These are phyloP conservation scores for Solanum chacoense DNA, from an alignment of 305 asterid species.

Conservation along the genomic window DNA sequence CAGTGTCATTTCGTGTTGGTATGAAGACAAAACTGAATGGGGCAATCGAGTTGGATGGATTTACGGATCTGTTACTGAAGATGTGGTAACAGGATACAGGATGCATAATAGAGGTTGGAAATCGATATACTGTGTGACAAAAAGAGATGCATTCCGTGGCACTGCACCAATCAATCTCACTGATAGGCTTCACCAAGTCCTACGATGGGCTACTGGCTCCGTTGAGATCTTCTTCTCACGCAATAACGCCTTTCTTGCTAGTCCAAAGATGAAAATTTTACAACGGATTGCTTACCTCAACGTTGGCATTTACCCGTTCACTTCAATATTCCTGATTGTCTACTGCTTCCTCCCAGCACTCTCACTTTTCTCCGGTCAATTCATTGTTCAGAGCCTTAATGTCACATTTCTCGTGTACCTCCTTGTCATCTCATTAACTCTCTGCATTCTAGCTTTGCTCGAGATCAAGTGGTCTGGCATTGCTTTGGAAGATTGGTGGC, in stretches of 20 bases:
- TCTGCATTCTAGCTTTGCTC: slow-evolving; percentile 60
- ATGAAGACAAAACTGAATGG: slow-evolving; percentile 97
- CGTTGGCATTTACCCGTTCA: slow-evolving; percentile 91
- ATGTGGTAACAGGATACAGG: slow-evolving; percentile 87
- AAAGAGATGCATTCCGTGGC: slow-evolving; percentile 95
- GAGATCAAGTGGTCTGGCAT: slow-evolving; percentile 94
- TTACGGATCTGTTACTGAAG: slow-evolving; percentile 92
- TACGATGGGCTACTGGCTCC: slow-evolving; percentile 96
- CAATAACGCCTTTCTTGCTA: slow-evolving; percentile 71
- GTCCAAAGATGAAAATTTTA: slow-evolving; percentile 63
- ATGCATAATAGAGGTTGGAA: slow-evolving; percentile 98
- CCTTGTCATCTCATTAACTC: slow-evolving; percentile 59
- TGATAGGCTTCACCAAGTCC: slow-evolving; percentile 93
- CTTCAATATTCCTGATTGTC: slow-evolving; percentile 74
- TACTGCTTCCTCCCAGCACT: slow-evolving; percentile 95
- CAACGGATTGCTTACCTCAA: slow-evolving; percentile 85
- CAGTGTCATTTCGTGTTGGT: slow-evolving; percentile 94
- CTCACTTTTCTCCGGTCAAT: slow-evolving; percentile 86
- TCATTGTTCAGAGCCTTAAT: slow-evolving; percentile 60
- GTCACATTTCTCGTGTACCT: slow-evolving; percentile 76
- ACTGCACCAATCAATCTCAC: slow-evolving; percentile 93
- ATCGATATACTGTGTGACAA: slow-evolving; percentile 84
- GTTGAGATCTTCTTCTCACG: slow-evolving; percentile 94
- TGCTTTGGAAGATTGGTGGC: slow-evolving; percentile 86
- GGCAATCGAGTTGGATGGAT: slow-evolving; percentile 95